Base-by-base conservation (phyloP, 768 basidiomycete genomes). In the Hemileccinum rubropunctum region DNA sequence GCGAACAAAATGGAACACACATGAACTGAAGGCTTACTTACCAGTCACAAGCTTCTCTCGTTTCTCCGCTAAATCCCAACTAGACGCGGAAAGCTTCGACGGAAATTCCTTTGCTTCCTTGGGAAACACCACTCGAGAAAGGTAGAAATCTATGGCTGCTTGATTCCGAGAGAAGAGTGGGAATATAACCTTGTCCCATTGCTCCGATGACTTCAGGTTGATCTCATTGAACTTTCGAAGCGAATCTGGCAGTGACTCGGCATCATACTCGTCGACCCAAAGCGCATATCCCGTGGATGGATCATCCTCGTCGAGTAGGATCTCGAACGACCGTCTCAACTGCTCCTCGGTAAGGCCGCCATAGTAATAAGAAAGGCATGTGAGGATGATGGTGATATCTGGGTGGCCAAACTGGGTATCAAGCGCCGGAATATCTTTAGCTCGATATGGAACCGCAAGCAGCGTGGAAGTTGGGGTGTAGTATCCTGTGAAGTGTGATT, bases 61-160 rank as follows among this genome's bases (percentile, higher is more conserved):
- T 26, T 62, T 61, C 17, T 60, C 49, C 1, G 69, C 71, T n/a
- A 72, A 56, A 51, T 74, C 71, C 71, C 73, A 74, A 2, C 59
- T 53, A 2, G 65, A 65, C 0, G 52, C 57, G 0, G 61, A 40
- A 1, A 74, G 43, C 30, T 69, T 73, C 5, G 17, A 44, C 0
- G 57, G 58, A 38, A 67, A 73, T 23, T 64, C 71, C 30, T 61
- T 68, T 0, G 61, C 66, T 20, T 68, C 58, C 21, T 56, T 59
- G 0, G 69, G 73, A 26, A 72, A 74, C 8, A 73, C 72, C 0
- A 66, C 56, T n/a, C 49, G 45, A 0, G 69, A 65, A 1, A 72
- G 52, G 40, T 53, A 58, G 13, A 53, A 45, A 15, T 58, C 48
- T 5, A 58, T 35, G 0, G 40, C 10, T 7, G 26, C 45, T 23